Evolutionary conservation across 2,329 filamentous ascomycete species (phyloP), one percentile per base, ranked within the genome.

Genomic region (Alternaria brassicae): DNA sequence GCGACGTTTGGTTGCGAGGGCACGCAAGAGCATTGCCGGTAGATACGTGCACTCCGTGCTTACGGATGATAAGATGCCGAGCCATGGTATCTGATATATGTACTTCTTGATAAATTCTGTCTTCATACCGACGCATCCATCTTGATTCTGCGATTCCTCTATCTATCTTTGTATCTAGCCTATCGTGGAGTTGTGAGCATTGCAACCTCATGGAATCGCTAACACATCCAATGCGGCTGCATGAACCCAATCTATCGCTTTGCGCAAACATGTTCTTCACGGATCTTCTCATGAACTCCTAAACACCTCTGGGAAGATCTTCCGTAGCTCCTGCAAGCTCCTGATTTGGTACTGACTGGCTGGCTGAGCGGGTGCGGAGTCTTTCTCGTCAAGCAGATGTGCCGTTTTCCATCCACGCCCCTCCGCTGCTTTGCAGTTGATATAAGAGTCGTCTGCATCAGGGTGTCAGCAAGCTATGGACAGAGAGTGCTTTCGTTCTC

Each of bases 231-330:
- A 3, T 34, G 28, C 32, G 13, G 1, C 44, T 17, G 19, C 21
- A 21, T 15, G 13, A 6, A 47, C 36, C 23, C 30, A 9, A 23
- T 55, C 51, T 50, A 55, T 45, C 21, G 19, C 17, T 28, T 25
- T 42, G 23, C 17, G 7, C 17, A 10, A 30, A n/a, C 9, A 12
- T 25, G 7, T 6, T 12, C 8, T 28, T 5, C 3, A 34, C 34
- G 17, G 4, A 34, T 25, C 13, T 8, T 36, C 44, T 55, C 44
- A 58, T n/a, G 65, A 62, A 56, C 65, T 71, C 77, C 91, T 95
- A 83, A 99, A 97, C 62, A 97, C 87, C 57, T 96, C 88, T 0
- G 95, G 93, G 67, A 94, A 98, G 10, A 91, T 78, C 0, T 80
- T 80, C 44, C 91, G 86, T 58, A 99, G 80, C 72, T 98, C 91